Evolutionary conservation across 352 stramenopile genomes (phyloP).

Genomic region (Phytophthora foliorum): DNA sequence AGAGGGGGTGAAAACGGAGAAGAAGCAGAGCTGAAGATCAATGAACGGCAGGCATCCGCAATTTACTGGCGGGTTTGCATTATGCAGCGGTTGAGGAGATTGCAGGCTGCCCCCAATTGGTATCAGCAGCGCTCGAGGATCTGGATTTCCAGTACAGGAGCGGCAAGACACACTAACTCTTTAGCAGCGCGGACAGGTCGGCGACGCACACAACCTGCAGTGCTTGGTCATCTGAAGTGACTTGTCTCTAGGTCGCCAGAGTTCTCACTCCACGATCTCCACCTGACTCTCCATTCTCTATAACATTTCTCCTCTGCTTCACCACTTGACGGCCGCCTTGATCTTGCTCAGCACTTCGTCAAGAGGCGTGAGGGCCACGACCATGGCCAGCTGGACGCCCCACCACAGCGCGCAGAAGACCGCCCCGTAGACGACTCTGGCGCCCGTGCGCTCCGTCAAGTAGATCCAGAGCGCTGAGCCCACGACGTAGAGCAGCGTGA

Average conservation of each 20-base stretch:
- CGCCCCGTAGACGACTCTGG: conserved; percentile 59
- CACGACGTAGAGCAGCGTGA: conserved; percentile 52
- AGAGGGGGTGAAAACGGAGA: conserved; percentile 13
- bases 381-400: conserved; percentile 61
- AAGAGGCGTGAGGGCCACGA: conserved; percentile 68
- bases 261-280: no score
- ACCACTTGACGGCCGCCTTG: conserved; percentile 37
- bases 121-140: not conserved
- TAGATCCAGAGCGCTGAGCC: conserved; percentile 65
- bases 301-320: conserved; percentile 5
- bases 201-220: not conserved
- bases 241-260: not conserved
- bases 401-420: conserved; percentile 64
- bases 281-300: not conserved
- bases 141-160: not conserved
- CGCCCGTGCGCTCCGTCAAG: conserved; percentile 58
- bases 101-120: not conserved
- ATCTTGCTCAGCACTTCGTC: conserved; percentile 54
- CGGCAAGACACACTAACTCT: not conserved
- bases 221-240: not conserved
- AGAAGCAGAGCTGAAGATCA: conserved; percentile 28
- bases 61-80: not conserved
- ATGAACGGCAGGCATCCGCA: not conserved
- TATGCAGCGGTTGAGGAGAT: no score
- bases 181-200: not conserved